These are phyloP conservation scores for Thielaviopsis ethacetica DNA, from an alignment of 2,329 filamentous ascomycete genomes.

Conservation along the genomic window DNA sequence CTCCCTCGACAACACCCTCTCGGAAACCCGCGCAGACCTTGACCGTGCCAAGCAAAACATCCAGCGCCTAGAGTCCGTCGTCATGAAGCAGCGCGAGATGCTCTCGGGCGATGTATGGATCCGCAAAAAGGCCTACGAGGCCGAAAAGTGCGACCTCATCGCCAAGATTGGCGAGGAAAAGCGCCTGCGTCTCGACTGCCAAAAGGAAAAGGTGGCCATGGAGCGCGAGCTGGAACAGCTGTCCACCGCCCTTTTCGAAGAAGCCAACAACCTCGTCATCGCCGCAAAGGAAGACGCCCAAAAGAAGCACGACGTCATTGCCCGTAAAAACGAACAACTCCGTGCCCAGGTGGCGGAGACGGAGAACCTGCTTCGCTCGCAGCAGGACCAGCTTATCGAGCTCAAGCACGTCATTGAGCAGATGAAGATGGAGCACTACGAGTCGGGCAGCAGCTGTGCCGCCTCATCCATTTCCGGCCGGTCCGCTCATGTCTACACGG, in stretches of 20 bases:
- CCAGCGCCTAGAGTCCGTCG: conserved; percentile 45
- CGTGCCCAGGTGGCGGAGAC: conserved; percentile 74
- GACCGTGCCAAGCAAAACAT: conserved; percentile 55
- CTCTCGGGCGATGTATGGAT: conserved; percentile 62
- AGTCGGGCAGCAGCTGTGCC: conserved; percentile 52
- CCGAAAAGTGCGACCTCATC: conserved; percentile 46
- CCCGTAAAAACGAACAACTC: conserved; percentile 77
- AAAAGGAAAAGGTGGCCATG: conserved; percentile 73
- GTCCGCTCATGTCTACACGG: conserved; percentile 49
- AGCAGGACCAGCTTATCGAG: conserved; percentile 84
- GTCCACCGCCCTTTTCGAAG: conserved; percentile 87
- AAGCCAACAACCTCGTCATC: conserved; percentile 91
- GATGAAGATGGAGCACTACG: conserved; percentile 58
- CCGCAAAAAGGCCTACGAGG: conserved; percentile 55
- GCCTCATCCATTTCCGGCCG: conserved; percentile 57
- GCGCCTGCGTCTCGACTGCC: conserved; percentile 43
- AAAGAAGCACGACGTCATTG: conserved; percentile 62
- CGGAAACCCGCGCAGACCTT: conserved; percentile 67
- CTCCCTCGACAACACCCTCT: conserved; percentile 72
- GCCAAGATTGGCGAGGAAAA: conserved; percentile 48
- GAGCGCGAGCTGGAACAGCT: conserved; percentile 84
- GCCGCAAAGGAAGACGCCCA: conserved; percentile 79
- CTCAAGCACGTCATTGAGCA: conserved; percentile 86
- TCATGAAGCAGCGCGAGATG: conserved; percentile 54
- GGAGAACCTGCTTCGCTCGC: conserved; percentile 67